These are phyloP conservation scores for Collybiopsis confluens DNA, from an alignment of 768 basidiomycete species.

Conservation along the genomic window DNA sequence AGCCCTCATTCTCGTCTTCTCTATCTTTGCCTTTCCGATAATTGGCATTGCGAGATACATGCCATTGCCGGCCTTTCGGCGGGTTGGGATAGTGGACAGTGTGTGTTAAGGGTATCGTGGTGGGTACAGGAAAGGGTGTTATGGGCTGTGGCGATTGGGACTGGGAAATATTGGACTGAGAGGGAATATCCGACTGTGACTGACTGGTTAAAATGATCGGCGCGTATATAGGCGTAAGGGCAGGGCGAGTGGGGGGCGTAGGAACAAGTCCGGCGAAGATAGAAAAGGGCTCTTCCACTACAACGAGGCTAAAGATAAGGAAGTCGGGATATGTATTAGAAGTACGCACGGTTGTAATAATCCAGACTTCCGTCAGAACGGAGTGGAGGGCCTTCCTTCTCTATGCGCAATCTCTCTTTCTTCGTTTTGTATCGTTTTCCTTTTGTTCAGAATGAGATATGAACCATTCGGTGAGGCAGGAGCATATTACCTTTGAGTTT, in stretches of 20 bases:
- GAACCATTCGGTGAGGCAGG: neutral
- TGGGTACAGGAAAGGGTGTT: slow-evolving; percentile 21
- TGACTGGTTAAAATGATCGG: slow-evolving; percentile 22
- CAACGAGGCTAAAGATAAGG: slow-evolving; percentile 8
- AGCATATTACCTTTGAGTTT: slow-evolving; percentile 67
- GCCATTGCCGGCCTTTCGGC: slow-evolving; percentile 58
- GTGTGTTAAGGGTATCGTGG: slow-evolving; percentile 20
- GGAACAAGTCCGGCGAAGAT: slow-evolving; percentile 60
- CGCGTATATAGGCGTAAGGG: slow-evolving; percentile 54
- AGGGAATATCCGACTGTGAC: slow-evolving; percentile 7
- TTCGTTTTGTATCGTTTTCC: slow-evolving; percentile 79
- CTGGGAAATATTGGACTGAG: slow-evolving; percentile 1
- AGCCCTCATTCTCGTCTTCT: slow-evolving; percentile 42
- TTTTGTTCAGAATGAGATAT: slow-evolving; percentile 17
- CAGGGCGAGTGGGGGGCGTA: slow-evolving; percentile 51
- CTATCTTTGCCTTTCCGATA: slow-evolving; percentile 49
- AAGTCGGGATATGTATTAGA: neutral
- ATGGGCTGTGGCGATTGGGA: slow-evolving; percentile 19
- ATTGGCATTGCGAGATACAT: slow-evolving; percentile 46
- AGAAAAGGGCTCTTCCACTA: slow-evolving; percentile 79
- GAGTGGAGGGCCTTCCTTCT: slow-evolving; percentile 70
- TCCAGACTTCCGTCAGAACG: slow-evolving; percentile 76
- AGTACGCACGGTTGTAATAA: slow-evolving; percentile 59
- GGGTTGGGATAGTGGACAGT: slow-evolving; percentile 11
- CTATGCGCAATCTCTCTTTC: slow-evolving; percentile 74